These are phyloP conservation scores for Priceomyces medius DNA, from an alignment of 805 yeast genomes.

Conservation along the genomic window DNA sequence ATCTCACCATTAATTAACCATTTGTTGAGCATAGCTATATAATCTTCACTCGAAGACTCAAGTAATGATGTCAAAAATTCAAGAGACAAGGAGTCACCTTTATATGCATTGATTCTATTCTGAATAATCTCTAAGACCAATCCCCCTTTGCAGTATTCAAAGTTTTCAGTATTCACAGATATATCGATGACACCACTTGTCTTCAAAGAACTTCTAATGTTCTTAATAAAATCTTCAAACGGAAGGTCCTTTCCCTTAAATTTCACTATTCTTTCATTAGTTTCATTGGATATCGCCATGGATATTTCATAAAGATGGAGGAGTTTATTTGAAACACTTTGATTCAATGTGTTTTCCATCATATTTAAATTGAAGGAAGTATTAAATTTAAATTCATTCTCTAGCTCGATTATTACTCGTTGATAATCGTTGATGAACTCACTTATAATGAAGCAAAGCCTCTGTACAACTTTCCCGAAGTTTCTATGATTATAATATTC, in stretches of 20 bases:
- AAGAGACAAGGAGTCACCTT: slow-evolving; percentile 63
- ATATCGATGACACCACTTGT: slow-evolving; percentile 50
- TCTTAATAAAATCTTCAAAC: slow-evolving; percentile 31
- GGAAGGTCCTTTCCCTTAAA: slow-evolving; percentile 16
- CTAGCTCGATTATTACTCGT: slow-evolving; percentile 42
- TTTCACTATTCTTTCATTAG: slow-evolving; percentile 30
- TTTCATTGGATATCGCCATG: slow-evolving; percentile 49
- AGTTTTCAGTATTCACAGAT: slow-evolving; percentile 47
- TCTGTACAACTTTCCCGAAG: slow-evolving; percentile 74
- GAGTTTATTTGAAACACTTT: slow-evolving; percentile 32
- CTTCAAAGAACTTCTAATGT: slow-evolving; percentile 40
- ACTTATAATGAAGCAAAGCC: slow-evolving; percentile 61
- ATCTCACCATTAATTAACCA: slow-evolving; percentile 80
- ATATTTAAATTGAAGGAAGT: slow-evolving; percentile 56
- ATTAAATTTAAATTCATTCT: slow-evolving; percentile 50
- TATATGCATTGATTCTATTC: slow-evolving; percentile 49
- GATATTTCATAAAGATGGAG: slow-evolving; percentile 59
- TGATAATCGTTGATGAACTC: slow-evolving; percentile 27
- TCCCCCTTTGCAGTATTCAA: slow-evolving; percentile 75
- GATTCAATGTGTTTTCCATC: slow-evolving; percentile 43
- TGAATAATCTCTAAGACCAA: slow-evolving; percentile 63
- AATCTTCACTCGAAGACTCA: slow-evolving; percentile 58
- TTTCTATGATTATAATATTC: slow-evolving; percentile 53
- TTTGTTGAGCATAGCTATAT: slow-evolving; percentile 63
- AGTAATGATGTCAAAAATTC: slow-evolving; percentile 54